Evolutionary conservation across 2,329 filamentous ascomycete species (phyloP).

Genomic region (Escovopsis sp.): DNA sequence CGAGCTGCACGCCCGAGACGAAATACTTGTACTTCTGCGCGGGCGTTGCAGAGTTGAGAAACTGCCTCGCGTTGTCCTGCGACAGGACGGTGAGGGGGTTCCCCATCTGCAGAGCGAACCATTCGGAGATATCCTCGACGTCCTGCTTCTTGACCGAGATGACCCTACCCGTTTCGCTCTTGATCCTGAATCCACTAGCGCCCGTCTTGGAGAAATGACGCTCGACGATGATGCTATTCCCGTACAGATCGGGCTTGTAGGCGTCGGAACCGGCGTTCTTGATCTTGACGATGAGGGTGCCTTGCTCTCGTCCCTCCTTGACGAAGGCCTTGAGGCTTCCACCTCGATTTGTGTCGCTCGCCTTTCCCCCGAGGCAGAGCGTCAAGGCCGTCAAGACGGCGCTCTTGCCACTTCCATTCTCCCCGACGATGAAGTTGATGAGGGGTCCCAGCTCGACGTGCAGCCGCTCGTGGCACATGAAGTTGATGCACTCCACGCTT

Average conservation of each 20-base stretch:
- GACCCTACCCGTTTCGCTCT: constrained; percentile 51
- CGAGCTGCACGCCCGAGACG: constrained; percentile 82
- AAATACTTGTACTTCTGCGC: constrained; percentile 93
- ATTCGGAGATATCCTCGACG: constrained; percentile 85
- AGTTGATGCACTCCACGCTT: constrained; percentile 75
- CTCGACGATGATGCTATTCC: constrained; percentile 77
- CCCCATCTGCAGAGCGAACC: constrained; percentile 85
- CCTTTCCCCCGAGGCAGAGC: constrained; percentile 87
- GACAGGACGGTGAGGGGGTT: constrained; percentile 94
- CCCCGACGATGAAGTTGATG: constrained; percentile 96
- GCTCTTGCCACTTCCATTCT: constrained; percentile 96
- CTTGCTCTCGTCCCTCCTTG: constrained; percentile 70
- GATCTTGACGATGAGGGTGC: constrained; percentile 65
- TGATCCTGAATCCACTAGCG: constrained; percentile 73
- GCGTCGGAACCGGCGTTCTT: constrained; percentile 82
- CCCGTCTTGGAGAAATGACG: constrained; percentile 68
- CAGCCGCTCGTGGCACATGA: constrained; percentile 86
- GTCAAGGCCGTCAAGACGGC: constrained; percentile 87
- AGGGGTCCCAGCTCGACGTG: constrained; percentile 77
- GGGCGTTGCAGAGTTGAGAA: constrained; percentile 71
- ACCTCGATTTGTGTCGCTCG: constrained; percentile 81
- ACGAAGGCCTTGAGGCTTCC: constrained; percentile 81
- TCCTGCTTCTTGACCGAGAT: constrained; percentile 76
- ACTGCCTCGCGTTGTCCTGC: constrained; percentile 88
- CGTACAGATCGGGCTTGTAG: constrained; percentile 71